Evolutionary conservation across 2,329 filamentous ascomycete species (phyloP).

Genomic region (Orbilia ellipsospora): DNA sequence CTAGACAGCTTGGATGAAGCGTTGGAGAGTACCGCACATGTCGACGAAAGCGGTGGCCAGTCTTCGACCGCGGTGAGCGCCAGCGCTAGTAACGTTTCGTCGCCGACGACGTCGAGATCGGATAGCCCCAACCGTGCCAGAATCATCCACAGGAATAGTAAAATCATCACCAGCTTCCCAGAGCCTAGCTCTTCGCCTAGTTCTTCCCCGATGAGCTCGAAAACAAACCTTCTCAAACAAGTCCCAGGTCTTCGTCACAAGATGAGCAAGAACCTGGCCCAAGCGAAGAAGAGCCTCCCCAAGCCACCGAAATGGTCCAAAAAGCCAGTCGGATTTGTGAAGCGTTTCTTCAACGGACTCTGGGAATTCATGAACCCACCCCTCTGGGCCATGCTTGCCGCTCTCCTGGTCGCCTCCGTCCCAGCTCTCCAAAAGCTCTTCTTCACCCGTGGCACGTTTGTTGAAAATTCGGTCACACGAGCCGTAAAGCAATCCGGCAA

Average conservation of each 20-base stretch:
- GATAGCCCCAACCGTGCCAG: constrained; percentile 40
- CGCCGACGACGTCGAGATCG: constrained; percentile 44
- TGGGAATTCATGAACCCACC: constrained; percentile 99
- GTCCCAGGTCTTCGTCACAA: constrained; percentile 42
- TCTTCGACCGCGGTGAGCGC: constrained; percentile 41
- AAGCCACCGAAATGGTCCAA: constrained; percentile 44
- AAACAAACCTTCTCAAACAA: constrained; percentile 41
- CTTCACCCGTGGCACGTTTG: constrained; percentile 87
- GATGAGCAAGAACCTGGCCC: constrained; percentile 41
- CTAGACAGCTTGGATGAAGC: constrained; percentile 36
- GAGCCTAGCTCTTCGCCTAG: constrained; percentile 24
- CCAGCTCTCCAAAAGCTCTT: constrained; percentile 84
- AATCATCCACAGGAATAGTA: constrained; percentile 34
- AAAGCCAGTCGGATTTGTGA: constrained; percentile 41
- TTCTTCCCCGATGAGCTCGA: constrained; percentile 35
- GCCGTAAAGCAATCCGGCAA: constrained; percentile 86
- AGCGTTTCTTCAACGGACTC: constrained; percentile 72
- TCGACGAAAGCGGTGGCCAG: constrained; percentile 17
- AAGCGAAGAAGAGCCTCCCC: constrained; percentile 35
- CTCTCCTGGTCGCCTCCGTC: constrained; percentile 90
- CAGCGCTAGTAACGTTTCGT: constrained; percentile 39
- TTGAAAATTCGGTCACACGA: constrained; percentile 91
- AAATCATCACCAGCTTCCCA: constrained; percentile 50
- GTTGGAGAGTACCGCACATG: constrained; percentile 13
- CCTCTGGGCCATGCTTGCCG: constrained; percentile 93